Evolutionary conservation across 2,329 filamentous ascomycete species (phyloP), one percentile per base, ranked within the genome.

Genomic region (Alternaria ethzedia): DNA sequence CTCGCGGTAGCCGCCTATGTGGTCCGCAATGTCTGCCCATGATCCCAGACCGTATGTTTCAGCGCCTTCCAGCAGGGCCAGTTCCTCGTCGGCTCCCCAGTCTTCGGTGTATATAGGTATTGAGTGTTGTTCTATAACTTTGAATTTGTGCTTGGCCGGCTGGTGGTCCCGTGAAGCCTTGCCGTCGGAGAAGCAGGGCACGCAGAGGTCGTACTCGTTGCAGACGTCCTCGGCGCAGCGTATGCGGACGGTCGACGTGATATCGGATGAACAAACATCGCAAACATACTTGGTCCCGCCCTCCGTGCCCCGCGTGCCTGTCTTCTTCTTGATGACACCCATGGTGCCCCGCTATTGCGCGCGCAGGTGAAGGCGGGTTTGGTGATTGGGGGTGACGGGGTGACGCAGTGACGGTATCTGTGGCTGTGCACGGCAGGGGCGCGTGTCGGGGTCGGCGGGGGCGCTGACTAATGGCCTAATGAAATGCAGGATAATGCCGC

Each of bases 321-420:
- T 96, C 84, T 97, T 97, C 86, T 97, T 97, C 79, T 94, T 91
- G 79, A 97, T 97, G 76, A 97, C 91, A 73, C 94, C 94, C 95
- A 97, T 97, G 70, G 71, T 76, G 70, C 54, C 54, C 59, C 63
- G 59, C 70, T 70, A 70, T 56, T 46, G 26, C 25, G 45, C n/a
- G 44, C 26, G 52, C 49, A 63, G 13, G 57, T 55, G 61, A 55
- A 46, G 23, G 57, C 36, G 50, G 15, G 57, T 56, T 26, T 54
- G 61, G 32, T 61, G 64, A 67, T 41, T 41, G 36, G 36, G 36
- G 36, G 36, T 17, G 66, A 56, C 61, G 49, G 45, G 28, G 52
- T 5, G 32, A 36, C 32, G 32, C 32, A 36, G 32, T 36, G 32
- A 36, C 32, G 32, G 15, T 36, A 46, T 59, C 45, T 58, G 70